Base-by-base conservation (phyloP, 192 early-diverging fungal species). In the Bifiguratus adelaidae region DNA sequence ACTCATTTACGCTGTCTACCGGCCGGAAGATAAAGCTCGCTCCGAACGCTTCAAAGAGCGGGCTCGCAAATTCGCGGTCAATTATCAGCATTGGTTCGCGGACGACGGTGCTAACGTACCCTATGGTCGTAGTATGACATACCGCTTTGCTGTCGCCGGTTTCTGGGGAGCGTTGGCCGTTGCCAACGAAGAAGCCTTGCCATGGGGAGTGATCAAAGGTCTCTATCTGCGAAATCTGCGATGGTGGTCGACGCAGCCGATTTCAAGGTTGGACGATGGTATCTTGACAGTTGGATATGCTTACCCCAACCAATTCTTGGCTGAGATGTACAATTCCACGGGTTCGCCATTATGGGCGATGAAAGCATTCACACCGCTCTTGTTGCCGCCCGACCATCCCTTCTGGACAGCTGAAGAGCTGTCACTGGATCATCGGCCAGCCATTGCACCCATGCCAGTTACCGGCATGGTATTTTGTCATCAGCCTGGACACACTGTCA, bases 41-140 rank as follows among this genome's bases (percentile, higher is more conserved):
- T 20, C 41, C 41, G 22, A 42, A 42, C 22, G 41, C 9, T 42
- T 25, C 26, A 20, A 25, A 42, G 41, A 42, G 26, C 41, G 41
- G 26, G 41, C 41, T 42, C 22, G 41, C 22, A 42, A 9, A 20
- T 42, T 42, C 41, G 41, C 41, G 26, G 26, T 25, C 22, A 25
- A 42, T 25, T 42, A 25, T 42, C 22, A 25, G 41, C 41, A 42
- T 42, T 42, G 41, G 41, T 42, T 42, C 26, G 41, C 22, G 41
- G 41, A 42, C 22, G 41, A 42, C 41, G 41, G 41, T 7, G 22
- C 41, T 25, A 25, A 20, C 41, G 41, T 42, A 25, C 41, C 41
- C 22, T 42, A 42, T 13, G 41, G 41, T 25, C 41, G 41, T 25
- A 42, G 41, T 42, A 3, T 42, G 41, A 42, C 41, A 20, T 42